Base-by-base conservation (phyloP, 140 eudicot species). In the Cichorium intybus region DNA sequence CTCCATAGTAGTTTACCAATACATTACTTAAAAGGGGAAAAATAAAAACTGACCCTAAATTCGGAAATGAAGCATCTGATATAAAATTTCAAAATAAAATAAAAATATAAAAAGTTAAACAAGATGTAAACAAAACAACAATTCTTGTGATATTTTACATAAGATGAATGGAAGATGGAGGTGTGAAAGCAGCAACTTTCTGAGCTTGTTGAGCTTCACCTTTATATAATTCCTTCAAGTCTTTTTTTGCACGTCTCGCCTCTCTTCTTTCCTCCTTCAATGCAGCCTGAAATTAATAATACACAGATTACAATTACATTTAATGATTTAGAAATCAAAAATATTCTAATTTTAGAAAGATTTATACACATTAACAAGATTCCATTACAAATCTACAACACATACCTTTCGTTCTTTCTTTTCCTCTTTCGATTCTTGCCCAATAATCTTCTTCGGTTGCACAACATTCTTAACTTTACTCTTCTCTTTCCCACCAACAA, bases 381-480 rank as follows among this genome's bases (percentile, higher is more conserved):
- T n/a, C n/a, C n/a, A n/a, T n/a, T n/a, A n/a, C n/a, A n/a, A n/a
- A n/a, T n/a, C n/a, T n/a, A n/a, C n/a, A n/a, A n/a, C n/a, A n/a
- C n/a, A 35, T 82, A 93, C 99, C 97, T 89, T 93, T 6, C 99
- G 80, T 50, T 89, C 95, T 77, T 93, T 93, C 94, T 93, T 93
- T 69, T 93, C 99, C 68, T 88, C 99, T 75, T 89, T 89, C 0
- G 99, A 58, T 80, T 93, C 99, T 75, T 76, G 88, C 50, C 84
- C 81, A 62, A 70, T 75, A 57, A 71, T 87, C 79, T 85, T 93
- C 83, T 81, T 81, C 20, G 78, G 84, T 22, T 7, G 77, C 60
- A 48, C 76, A 58, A 78, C 84, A 6, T 28, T 49, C 57, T 46
- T 78, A n/a, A 72, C 58, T 47, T 66, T 68, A 41, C 56, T 62